Percentiles rank a stretch among this genome's conserved stretches.
Evolutionary conservation across 345 rosid species (phyloP).

Genomic region (Viola odorata): DNA sequence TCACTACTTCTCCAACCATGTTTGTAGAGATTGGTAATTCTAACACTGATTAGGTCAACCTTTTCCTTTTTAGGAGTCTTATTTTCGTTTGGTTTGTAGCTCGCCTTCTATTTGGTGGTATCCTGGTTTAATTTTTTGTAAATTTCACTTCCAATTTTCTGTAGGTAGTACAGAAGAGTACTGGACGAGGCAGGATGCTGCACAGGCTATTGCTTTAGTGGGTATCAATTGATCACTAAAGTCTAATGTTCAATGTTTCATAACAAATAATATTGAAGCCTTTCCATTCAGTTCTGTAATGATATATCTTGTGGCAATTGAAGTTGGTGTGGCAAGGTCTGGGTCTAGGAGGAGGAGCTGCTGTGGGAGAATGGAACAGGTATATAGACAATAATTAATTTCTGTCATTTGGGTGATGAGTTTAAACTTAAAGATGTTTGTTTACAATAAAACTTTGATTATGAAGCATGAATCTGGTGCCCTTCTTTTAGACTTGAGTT

Average conservation of each 20-base stretch:
- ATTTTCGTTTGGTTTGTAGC: too few species aligned
- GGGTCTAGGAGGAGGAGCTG: slow-evolving; percentile 73
- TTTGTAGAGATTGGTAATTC: slow-evolving; percentile 18
- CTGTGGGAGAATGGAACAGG: slow-evolving; percentile 85
- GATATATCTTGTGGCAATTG: background rate
- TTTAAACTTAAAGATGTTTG: too few species aligned
- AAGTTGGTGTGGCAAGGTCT: slow-evolving; percentile 94
- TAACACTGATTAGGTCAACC: background rate
- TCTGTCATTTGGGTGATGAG: too few species aligned
- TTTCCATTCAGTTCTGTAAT: background rate
- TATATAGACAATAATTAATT: slow-evolving; percentile 10
- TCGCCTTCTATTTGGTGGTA: background rate
- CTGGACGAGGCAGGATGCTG: slow-evolving; percentile 23
- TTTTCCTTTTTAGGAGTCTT: background rate
- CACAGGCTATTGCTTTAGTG: slow-evolving; percentile 20
- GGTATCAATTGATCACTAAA: background rate
- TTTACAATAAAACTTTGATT: too few species aligned
- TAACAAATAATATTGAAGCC: background rate
- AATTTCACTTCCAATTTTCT: background rate
- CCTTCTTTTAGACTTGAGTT: too few species aligned
- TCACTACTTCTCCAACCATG: slow-evolving; percentile 17
- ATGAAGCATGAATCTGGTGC: too few species aligned
- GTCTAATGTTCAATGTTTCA: background rate
- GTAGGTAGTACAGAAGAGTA: slow-evolving; percentile 23
- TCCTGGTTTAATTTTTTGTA: background rate